Conservation (phyloP, 306 rosid species). For the Myrica gale region DNA sequence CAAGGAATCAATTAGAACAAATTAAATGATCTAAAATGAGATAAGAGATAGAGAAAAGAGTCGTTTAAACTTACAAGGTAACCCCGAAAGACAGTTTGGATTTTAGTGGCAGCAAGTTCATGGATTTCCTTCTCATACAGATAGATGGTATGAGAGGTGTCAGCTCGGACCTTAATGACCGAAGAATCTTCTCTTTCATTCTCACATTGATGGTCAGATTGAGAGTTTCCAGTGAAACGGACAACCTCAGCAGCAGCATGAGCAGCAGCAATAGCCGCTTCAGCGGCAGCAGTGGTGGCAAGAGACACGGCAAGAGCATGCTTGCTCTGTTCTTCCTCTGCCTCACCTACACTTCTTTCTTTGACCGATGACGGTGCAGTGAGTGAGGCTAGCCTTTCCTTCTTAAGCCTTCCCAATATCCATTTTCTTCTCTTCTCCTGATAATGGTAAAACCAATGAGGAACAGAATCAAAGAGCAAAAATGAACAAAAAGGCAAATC, state of each 20-base stretch:
- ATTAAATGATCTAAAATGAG: constrained; percentile 6
- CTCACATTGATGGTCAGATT: constrained; percentile 25
- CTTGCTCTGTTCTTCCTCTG: constrained; percentile 59
- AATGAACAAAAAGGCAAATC: constrained; percentile 1
- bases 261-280: constrained; percentile 53
- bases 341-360: constrained; percentile 30
- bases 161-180: constrained; percentile 23
- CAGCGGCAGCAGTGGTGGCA: constrained; percentile 60
- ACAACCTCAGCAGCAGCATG: constrained; percentile 57
- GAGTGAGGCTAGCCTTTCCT: constrained; percentile 53
- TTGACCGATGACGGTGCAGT: constrained; percentile 41
- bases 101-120: constrained; percentile 60
- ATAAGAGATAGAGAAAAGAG: constrained; percentile 1
- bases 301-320: constrained; percentile 58
- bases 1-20: no score
- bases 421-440: constrained; percentile 80
- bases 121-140: constrained; percentile 37
- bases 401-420: constrained; percentile 63
- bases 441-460: constrained; percentile 9
- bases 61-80: constrained; percentile 68
- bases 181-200: constrained; percentile 29
- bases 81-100: constrained; percentile 80
- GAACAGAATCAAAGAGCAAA: constrained; percentile 19
- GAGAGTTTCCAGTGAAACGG: constrained; percentile 38
- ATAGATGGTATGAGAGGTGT: constrained; percentile 25